Evolutionary conservation across 441 rosid genomes (phyloP).

Genomic region (Brassica balearica): DNA sequence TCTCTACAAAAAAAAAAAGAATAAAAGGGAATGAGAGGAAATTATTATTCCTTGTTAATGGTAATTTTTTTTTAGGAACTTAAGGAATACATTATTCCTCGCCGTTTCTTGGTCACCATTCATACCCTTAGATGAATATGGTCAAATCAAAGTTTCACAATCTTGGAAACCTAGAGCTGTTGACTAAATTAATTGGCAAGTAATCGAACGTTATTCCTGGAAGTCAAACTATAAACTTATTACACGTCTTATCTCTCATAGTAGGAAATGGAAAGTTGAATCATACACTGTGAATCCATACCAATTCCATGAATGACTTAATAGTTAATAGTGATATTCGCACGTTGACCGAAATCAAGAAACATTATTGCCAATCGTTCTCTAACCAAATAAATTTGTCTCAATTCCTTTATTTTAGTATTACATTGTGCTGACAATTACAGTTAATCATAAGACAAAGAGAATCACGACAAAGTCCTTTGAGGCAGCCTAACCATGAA

Average conservation of each 20-base stretch:
- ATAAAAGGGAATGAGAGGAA: too few relatives aligned
- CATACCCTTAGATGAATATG: background rate
- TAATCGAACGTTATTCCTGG: background rate
- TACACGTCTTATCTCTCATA: background rate
- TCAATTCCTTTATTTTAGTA: background rate
- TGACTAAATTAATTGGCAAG: slow-evolving; percentile 1
- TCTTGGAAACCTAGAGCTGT: background rate
- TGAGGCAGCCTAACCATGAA: slow-evolving; percentile 15
- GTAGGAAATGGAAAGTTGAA: background rate
- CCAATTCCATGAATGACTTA: background rate
- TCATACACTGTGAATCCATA: background rate
- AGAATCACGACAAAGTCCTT: background rate
- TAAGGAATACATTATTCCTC: too few relatives aligned
- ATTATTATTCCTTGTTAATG: too few relatives aligned
- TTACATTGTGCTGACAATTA: background rate
- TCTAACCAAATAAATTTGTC: background rate
- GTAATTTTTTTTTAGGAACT: too few relatives aligned
- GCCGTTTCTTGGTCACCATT: too few relatives aligned
- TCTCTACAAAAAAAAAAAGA: too few relatives aligned
- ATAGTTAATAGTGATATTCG: background rate
- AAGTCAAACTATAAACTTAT: background rate
- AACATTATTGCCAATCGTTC: background rate
- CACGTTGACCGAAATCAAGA: background rate
- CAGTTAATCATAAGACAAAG: slow-evolving; percentile 1
- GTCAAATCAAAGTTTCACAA: background rate